A percentile compares a stretch with the other conserved stretches of the same genome.
Conservation (phyloP, 345 rosid genomes). For the Litchi chinensis region DNA sequence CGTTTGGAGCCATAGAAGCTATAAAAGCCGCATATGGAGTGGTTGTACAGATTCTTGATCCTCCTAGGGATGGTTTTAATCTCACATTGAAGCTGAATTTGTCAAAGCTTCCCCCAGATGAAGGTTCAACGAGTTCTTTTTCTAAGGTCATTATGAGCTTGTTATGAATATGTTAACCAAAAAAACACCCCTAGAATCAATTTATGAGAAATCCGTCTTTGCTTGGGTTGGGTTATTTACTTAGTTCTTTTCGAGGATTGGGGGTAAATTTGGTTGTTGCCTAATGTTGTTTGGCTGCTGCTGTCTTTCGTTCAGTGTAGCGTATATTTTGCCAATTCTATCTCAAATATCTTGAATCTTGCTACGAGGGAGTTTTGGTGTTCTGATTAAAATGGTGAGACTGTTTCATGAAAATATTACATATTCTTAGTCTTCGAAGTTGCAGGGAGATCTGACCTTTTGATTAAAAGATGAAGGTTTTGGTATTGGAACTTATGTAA, state of each 20-base stretch:
- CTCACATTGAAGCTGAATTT: constrained; percentile 91
- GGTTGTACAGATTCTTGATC: constrained; percentile 91
- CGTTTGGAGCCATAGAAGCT: constrained; percentile 94
- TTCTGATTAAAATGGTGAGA: background rate
- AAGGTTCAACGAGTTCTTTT: constrained; percentile 70
- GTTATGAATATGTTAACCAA: constrained; percentile 22
- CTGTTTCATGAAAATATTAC: background rate
- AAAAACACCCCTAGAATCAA: constrained; percentile 13
- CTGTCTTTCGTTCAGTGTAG: background rate
- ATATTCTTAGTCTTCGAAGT: background rate
- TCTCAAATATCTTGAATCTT: background rate
- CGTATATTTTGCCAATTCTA: background rate
- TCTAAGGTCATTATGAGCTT: constrained; percentile 51
- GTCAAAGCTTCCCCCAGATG: constrained; percentile 80
- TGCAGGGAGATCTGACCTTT: background rate
- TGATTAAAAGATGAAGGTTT: background rate
- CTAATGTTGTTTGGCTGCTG: background rate
- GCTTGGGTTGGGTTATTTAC: background rate
- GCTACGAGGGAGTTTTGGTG: background rate
- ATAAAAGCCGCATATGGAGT: constrained; percentile 78
- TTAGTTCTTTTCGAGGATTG: background rate
- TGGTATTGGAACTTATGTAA: background rate
- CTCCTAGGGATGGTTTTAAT: constrained; percentile 95
- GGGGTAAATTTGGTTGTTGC: background rate
- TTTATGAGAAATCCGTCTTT: constrained; percentile 1